Conservation (phyloP, 306 rosid species). For the Vachellia collinsii region DNA sequence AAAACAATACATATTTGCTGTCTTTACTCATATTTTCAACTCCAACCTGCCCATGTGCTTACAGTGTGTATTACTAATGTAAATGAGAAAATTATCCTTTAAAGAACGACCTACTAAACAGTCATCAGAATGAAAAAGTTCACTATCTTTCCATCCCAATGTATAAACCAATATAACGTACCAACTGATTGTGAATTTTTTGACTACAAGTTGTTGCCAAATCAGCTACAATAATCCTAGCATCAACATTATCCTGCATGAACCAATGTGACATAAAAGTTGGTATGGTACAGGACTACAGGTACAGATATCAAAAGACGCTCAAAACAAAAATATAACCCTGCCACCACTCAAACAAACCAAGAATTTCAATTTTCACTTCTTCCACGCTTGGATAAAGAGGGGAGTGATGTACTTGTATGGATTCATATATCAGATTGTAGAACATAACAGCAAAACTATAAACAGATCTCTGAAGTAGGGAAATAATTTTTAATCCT, state of each 20-base stretch:
- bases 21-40: conserved; percentile 86
- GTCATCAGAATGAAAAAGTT: background rate
- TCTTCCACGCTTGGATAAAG: too few relatives aligned
- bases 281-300: background rate
- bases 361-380: background rate
- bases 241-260: conserved; percentile 76
- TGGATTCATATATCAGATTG: background rate
- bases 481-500: background rate
- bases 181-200: conserved; percentile 97
- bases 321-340: background rate
- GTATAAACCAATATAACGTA: conserved; percentile 26
- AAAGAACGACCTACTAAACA: background rate
- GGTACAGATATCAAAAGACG: background rate
- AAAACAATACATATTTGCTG: conserved; percentile 81
- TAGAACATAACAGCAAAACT: background rate
- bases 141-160: too few relatives aligned
- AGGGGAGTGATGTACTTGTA: too few relatives aligned
- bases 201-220: conserved; percentile 95
- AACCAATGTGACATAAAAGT: background rate
- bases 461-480: background rate
- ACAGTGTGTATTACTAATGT: conserved; percentile 26
- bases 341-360: background rate
- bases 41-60: conserved; percentile 68
- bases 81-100: background rate
- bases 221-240: conserved; percentile 80